phyloP scores from a whole-genome alignment of 495 filamentous ascomycete species.

The Rhizodiscina lignyota region DNA sequence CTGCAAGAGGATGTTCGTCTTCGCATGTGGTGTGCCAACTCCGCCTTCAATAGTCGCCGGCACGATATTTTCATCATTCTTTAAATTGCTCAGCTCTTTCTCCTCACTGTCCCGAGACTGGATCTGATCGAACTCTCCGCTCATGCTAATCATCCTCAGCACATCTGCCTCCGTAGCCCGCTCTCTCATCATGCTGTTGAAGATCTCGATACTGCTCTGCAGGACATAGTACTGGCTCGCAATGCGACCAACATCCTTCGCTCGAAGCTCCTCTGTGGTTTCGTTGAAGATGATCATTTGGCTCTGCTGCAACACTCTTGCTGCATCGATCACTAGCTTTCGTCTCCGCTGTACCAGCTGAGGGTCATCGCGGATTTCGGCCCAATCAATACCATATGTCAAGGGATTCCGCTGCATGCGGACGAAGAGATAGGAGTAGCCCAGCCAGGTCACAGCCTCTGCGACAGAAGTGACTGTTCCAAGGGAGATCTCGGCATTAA shows the following conservation, averaged over 20 bases:
- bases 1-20: slow-evolving; percentile 92
- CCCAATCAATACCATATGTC: slow-evolving; percentile 88
- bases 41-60: slow-evolving; percentile 60
- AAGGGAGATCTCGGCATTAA: slow-evolving; percentile 88
- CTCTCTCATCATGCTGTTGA: slow-evolving; percentile 81
- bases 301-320: slow-evolving; percentile 65
- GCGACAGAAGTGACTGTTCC: slow-evolving; percentile 91
- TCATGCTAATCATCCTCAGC: slow-evolving; percentile 86
- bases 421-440: slow-evolving; percentile 94
- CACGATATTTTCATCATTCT: slow-evolving; percentile 34
- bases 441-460: slow-evolving; percentile 91
- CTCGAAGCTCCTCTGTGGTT: slow-evolving; percentile 69
- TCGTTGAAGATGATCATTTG: slow-evolving; percentile 99
- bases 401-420: slow-evolving; percentile 86
- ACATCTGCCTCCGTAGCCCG: slow-evolving; percentile 74
- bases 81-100: slow-evolving; percentile 54
- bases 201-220: slow-evolving; percentile 83
- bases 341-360: slow-evolving; percentile 65
- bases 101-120: slow-evolving; percentile 77
- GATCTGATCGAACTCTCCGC: slow-evolving; percentile 94
- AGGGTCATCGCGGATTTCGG: slow-evolving; percentile 78
- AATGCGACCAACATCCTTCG: slow-evolving; percentile 90
- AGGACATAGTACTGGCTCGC: slow-evolving; percentile 94
- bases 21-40: slow-evolving; percentile 64
- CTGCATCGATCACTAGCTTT: slow-evolving; percentile 73